Percentiles rank a stretch among this genome's conserved stretches.
Evolutionary conservation across 2,329 filamentous ascomycete species (phyloP).

Genomic region (Penicillium hesseltinei): DNA sequence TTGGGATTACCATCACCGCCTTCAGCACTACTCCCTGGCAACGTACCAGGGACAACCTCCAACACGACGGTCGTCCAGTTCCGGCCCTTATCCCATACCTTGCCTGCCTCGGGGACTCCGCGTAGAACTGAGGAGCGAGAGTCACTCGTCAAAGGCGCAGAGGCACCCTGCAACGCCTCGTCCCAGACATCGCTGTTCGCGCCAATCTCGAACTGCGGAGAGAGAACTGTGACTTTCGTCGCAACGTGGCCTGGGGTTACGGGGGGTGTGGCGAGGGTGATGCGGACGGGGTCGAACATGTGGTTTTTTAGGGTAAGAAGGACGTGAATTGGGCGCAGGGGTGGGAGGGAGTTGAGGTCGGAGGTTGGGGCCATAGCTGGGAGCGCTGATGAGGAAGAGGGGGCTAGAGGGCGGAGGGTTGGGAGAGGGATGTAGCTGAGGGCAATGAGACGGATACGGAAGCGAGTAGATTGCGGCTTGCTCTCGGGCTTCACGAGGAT

Average conservation of each 20-base stretch:
- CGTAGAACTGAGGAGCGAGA: constrained; percentile 42
- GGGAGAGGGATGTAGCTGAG: constrained; percentile 84
- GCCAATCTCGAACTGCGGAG: constrained; percentile 89
- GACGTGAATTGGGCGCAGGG: constrained; percentile 65
- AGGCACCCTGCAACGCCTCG: constrained; percentile 67
- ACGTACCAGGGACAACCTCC: constrained; percentile 70
- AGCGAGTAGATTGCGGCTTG: constrained; percentile 84
- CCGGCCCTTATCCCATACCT: constrained; percentile 90
- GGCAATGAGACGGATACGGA: constrained; percentile 88
- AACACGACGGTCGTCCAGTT: constrained; percentile 96
- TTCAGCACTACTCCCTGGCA: constrained; percentile 32
- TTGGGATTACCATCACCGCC: constrained; percentile 34
- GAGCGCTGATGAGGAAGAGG: constrained; percentile 27
- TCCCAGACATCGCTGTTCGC: constrained; percentile 95
- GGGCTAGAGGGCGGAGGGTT: constrained; percentile 60
- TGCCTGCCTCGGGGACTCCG: constrained; percentile 72
- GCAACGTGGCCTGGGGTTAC: constrained; percentile 73
- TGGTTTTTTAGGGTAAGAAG: constrained; percentile 90
- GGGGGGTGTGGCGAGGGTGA: constrained; percentile 81
- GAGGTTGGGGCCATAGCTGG: constrained; percentile 24
- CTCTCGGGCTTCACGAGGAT: constrained; percentile 93
- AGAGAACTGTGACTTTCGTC: constrained; percentile 84
- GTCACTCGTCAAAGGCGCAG: constrained; percentile 38
- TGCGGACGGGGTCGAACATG: constrained; percentile 83
- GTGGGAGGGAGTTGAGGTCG: constrained; percentile 49